phyloP scores from a whole-genome alignment of 2,329 filamentous ascomycete genomes.

The Claviceps maximensis region DNA sequence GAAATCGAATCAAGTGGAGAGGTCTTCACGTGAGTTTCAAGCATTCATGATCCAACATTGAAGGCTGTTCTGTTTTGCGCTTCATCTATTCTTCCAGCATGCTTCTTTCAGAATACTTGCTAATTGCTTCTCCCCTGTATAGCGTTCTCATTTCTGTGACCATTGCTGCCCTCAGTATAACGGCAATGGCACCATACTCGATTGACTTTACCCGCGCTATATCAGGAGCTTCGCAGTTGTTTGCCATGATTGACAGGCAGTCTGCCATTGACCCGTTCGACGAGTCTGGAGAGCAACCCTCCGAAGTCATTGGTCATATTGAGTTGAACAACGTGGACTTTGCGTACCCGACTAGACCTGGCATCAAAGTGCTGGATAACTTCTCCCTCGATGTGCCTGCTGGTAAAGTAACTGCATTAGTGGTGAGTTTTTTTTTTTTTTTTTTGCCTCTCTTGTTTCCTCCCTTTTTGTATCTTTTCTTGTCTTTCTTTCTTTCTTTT shows the following conservation, averaged over 20 bases:
- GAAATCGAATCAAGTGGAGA: constrained; percentile 24
- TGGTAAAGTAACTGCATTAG: constrained; percentile 30
- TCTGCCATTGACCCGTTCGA: constrained; percentile 16
- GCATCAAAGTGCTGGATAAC: constrained; percentile 26
- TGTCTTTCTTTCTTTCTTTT: background rate
- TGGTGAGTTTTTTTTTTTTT: constrained; percentile 14
- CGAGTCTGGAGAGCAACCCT: constrained; percentile 3
- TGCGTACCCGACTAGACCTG: constrained; percentile 31
- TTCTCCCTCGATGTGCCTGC: constrained; percentile 30
- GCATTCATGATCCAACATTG: background rate
- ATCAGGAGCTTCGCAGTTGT: constrained; percentile 15
- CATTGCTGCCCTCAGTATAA: constrained; percentile 24
- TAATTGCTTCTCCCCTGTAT: background rate
- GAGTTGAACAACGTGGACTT: constrained; percentile 29
- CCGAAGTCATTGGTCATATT: constrained; percentile 19
- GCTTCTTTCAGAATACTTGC: background rate
- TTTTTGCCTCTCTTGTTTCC: background rate
- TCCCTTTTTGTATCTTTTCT: background rate
- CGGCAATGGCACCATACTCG: constrained; percentile 22
- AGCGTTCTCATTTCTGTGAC: constrained; percentile 26
- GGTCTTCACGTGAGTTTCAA: constrained; percentile 23
- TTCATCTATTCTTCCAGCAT: background rate
- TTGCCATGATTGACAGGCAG: background rate
- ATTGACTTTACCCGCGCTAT: constrained; percentile 26
- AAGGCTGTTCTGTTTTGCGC: background rate